Evolutionary conservation across 768 basidiomycete species (phyloP).

Genomic region (Clavulina sp.): DNA sequence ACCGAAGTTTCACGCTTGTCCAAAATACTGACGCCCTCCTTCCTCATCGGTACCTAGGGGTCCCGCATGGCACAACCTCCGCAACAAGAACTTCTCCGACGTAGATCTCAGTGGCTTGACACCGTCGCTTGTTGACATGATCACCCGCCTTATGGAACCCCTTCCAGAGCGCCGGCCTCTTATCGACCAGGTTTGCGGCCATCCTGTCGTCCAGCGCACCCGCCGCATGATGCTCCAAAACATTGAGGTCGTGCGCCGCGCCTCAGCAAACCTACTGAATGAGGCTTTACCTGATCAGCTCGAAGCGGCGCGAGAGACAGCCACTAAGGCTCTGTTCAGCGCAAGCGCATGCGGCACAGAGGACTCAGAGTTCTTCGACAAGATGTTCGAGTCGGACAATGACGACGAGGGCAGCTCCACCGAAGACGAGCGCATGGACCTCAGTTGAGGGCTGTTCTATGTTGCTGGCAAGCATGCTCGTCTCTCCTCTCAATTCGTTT

Average conservation of each 20-base stretch:
- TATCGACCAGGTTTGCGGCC: conserved; percentile 36
- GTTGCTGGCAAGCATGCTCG: not conserved
- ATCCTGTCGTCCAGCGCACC: conserved; percentile 48
- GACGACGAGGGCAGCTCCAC: not conserved
- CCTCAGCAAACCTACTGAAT: not conserved
- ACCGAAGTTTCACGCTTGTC: not conserved
- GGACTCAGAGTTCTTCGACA: conserved; percentile 2
- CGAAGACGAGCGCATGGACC: not conserved
- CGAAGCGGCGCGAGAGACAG: conserved; percentile 1
- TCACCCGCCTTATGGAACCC: conserved; percentile 62
- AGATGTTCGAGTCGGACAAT: conserved; percentile 3
- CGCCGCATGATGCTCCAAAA: conserved; percentile 43
- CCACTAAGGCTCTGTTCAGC: conserved; percentile 6
- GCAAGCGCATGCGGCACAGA: conserved; percentile 10
- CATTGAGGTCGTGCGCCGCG: conserved; percentile 5
- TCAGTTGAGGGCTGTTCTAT: not conserved
- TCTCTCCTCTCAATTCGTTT: not conserved
- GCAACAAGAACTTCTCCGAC: conserved; percentile 80
- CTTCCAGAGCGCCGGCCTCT: conserved; percentile 43
- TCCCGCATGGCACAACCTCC: conserved; percentile 81
- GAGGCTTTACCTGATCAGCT: not conserved
- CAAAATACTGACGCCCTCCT: too few species aligned
- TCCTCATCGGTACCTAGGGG: conserved; percentile 44
- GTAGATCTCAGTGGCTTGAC: conserved; percentile 41
- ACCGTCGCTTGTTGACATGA: conserved; percentile 44